Evolutionary conservation across 352 stramenopile species (phyloP).

Genomic region (Globisporangium camurandrum): DNA sequence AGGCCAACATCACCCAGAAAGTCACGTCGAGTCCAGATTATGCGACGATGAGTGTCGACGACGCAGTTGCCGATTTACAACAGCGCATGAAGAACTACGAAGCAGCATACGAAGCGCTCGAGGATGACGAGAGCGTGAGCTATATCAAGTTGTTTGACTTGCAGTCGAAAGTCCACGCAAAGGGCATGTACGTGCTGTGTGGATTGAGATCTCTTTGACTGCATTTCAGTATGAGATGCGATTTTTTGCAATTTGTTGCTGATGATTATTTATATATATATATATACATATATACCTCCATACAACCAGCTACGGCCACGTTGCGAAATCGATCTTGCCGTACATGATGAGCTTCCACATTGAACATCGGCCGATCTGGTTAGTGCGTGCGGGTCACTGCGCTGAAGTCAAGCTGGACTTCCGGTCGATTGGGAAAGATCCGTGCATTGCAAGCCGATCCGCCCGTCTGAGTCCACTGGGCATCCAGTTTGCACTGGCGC

Average conservation of each 20-base stretch:
- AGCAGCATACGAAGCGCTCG: slow-evolving; percentile 78
- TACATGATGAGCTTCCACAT: slow-evolving; percentile 96
- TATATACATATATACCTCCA: not conserved
- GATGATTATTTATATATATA: slow-evolving; percentile 2
- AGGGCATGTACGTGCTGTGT: slow-evolving; percentile 51
- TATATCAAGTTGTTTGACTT: slow-evolving; percentile 89
- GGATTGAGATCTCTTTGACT: not conserved
- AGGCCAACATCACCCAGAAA: slow-evolving; percentile 77
- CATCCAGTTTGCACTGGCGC: slow-evolving; percentile 86
- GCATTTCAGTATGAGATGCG: not conserved
- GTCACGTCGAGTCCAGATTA: slow-evolving; percentile 79
- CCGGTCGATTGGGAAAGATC: slow-evolving; percentile 54
- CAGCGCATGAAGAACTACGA: slow-evolving; percentile 86
- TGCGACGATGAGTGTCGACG: slow-evolving; percentile 53
- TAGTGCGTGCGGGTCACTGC: slow-evolving; percentile 87
- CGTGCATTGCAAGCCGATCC: slow-evolving; percentile 62
- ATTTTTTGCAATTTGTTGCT: not conserved
- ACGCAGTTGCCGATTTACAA: slow-evolving; percentile 72
- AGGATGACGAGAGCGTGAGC: slow-evolving; percentile 79
- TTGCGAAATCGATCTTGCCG: slow-evolving; percentile 88
- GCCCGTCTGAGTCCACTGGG: slow-evolving; percentile 87
- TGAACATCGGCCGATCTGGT: slow-evolving; percentile 88
- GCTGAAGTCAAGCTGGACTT: slow-evolving; percentile 65
- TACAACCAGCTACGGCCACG: slow-evolving; percentile 56
- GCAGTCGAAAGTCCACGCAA: slow-evolving; percentile 82